A percentile compares a stretch with the other conserved stretches of the same genome.
phyloP scores from a whole-genome alignment of 2,329 filamentous ascomycete species.

The Reticulascus tulasneorum region DNA sequence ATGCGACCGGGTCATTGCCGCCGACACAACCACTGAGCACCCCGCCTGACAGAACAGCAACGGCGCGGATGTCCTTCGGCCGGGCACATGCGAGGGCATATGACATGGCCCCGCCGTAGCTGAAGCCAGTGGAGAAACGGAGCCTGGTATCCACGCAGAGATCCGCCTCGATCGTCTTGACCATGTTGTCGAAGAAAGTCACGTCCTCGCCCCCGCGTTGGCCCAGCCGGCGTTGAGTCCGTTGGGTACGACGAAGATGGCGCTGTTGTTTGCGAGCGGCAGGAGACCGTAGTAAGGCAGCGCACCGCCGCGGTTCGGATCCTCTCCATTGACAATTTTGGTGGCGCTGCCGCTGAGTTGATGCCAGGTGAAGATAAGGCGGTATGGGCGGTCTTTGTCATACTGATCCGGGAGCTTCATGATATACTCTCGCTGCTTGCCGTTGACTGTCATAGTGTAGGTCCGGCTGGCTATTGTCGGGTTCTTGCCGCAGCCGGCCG shows the following conservation, averaged over 20 bases:
- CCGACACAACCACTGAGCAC: conserved; percentile 29
- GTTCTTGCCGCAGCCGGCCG: conserved; percentile 29
- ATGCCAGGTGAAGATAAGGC: conserved; percentile 26
- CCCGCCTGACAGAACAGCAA: conserved; percentile 30
- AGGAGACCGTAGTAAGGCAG: conserved; percentile 39
- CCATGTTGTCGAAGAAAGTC: conserved; percentile 33
- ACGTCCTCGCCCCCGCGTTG: conserved; percentile 38
- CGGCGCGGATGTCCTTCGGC: conserved; percentile 33
- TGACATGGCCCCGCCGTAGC: conserved; percentile 39
- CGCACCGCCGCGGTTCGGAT: conserved; percentile 22
- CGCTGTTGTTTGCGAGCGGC: conserved; percentile 26
- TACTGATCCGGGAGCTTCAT: conserved; percentile 29
- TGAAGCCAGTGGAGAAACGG: conserved; percentile 41
- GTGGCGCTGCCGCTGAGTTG: conserved; percentile 33
- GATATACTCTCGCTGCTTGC: conserved; percentile 33
- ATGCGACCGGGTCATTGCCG: conserved; percentile 33
- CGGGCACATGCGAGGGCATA: conserved; percentile 37
- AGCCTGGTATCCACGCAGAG: conserved; percentile 38
- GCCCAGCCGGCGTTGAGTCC: conserved; percentile 38
- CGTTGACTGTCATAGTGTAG: conserved; percentile 31
- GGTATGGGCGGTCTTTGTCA: conserved; percentile 17
- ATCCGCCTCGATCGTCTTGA: conserved; percentile 30
- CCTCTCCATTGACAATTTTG: conserved; percentile 30
- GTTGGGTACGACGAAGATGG: conserved; percentile 40
- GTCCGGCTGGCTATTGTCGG: conserved; percentile 23